phyloP scores from a whole-genome alignment of 106 monocot species.

The Dendrobium nobile region DNA sequence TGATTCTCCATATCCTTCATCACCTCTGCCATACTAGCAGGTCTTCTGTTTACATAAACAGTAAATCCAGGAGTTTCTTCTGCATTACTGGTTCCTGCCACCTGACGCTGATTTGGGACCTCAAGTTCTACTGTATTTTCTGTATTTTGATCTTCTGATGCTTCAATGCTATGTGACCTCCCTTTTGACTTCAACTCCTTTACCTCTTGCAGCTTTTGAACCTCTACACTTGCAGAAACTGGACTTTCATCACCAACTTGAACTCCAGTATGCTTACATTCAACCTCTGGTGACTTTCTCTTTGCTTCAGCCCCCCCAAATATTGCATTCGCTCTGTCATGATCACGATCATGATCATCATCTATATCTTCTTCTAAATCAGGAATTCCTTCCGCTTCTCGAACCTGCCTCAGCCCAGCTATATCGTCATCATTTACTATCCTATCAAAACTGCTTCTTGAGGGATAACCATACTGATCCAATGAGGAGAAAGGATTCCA shows the following conservation, averaged over 20 bases:
- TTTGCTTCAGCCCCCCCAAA: constrained; percentile 9
- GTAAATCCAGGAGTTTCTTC: constrained; percentile 74
- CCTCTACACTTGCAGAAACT: constrained; percentile 2
- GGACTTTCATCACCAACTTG: constrained; percentile 7
- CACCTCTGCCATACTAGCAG: constrained; percentile 65
- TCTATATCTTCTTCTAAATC: constrained; percentile 59
- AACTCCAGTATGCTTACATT: constrained; percentile 4
- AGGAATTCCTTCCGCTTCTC: constrained; percentile 70
- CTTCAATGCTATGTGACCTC: constrained; percentile 11
- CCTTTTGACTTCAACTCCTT: constrained; percentile 29
- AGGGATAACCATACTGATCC: constrained; percentile 30
- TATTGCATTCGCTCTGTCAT: not conserved
- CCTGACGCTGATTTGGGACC: constrained; percentile 22
- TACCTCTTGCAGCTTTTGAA: constrained; percentile 17
- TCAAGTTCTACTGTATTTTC: constrained; percentile 19
- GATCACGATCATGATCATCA: constrained; percentile 3
- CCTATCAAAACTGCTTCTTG: constrained; percentile 20
- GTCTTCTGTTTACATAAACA: constrained; percentile 74
- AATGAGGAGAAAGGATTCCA: constrained; percentile 73
- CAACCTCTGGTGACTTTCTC: constrained; percentile 8
- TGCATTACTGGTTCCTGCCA: constrained; percentile 15
- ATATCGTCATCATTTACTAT: constrained; percentile 30
- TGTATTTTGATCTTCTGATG: constrained; percentile 16
- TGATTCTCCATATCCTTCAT: constrained; percentile 72
- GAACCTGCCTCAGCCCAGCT: constrained; percentile 37